Percentiles rank a stretch among this genome's conserved stretches.
Conservation (phyloP, 2,329 filamentous ascomycete genomes). For the Talaromyces albobiverticillius region DNA sequence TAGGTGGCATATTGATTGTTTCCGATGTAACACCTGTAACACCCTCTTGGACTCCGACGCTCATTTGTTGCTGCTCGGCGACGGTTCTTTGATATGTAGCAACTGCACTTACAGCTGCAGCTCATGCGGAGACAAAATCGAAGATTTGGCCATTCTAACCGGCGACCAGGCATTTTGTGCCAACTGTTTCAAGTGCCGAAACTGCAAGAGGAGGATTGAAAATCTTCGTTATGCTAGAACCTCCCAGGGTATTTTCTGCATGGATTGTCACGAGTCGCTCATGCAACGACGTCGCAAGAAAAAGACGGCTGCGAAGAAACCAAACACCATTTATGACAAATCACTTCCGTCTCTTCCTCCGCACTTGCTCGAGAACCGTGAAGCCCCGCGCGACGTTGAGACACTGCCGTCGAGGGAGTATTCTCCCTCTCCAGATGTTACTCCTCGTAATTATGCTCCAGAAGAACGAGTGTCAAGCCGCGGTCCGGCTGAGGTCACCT, state of each 20-base stretch:
- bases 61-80: slow-evolving; percentile 92
- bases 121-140: slow-evolving; percentile 95
- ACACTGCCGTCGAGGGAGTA: slow-evolving; percentile 59
- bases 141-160: slow-evolving; percentile 94
- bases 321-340: slow-evolving; percentile 73
- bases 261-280: slow-evolving; percentile 95
- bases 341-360: slow-evolving; percentile 87
- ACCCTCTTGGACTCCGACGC: slow-evolving; percentile 97
- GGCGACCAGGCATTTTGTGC: slow-evolving; percentile 98
- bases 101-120: slow-evolving; percentile 99
- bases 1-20: slow-evolving; percentile 98
- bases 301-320: slow-evolving; percentile 51
- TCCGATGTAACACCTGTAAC: slow-evolving; percentile 92
- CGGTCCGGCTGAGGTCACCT: slow-evolving; percentile 23
- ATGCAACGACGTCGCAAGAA: slow-evolving; percentile 87
- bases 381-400: slow-evolving; percentile 55
- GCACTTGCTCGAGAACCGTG: slow-evolving; percentile 61
- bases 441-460: slow-evolving; percentile 20
- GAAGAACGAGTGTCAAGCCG: slow-evolving; percentile 21
- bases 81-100: slow-evolving; percentile 97
- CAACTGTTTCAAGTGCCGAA: slow-evolving; percentile 93
- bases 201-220: slow-evolving; percentile 98
- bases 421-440: slow-evolving; percentile 45
- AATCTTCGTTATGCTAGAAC: slow-evolving; percentile 96
- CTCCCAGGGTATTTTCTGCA: slow-evolving; percentile 98